A percentile compares a stretch with the other conserved stretches of the same genome.
Evolutionary conservation across 2,329 filamentous ascomycete species (phyloP).

Genomic region (Byssoonygena ceratinophila): DNA sequence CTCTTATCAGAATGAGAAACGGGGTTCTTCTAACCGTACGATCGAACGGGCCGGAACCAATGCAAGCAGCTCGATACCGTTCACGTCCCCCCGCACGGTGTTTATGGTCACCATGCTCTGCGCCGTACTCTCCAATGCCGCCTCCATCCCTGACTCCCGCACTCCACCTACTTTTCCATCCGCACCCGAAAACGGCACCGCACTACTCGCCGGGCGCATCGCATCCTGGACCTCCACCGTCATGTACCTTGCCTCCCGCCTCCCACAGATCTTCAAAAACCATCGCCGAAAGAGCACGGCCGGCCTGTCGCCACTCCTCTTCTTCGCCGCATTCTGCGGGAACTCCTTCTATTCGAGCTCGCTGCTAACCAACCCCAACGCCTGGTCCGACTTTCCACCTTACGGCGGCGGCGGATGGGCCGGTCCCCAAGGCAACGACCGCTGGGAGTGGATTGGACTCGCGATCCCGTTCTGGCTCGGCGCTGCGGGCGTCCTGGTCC

Average conservation of each 20-base stretch:
- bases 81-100: slow-evolving; percentile 35
- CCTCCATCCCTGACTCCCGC: slow-evolving; percentile 25
- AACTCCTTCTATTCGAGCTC: slow-evolving; percentile 58
- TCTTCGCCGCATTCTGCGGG: slow-evolving; percentile 56
- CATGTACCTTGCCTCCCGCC: slow-evolving; percentile 49
- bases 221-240: slow-evolving; percentile 48
- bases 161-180: slow-evolving; percentile 20
- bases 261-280: slow-evolving; percentile 59
- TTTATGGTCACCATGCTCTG: slow-evolving; percentile 38
- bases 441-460: slow-evolving; percentile 47
- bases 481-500: slow-evolving; percentile 51
- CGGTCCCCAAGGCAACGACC: slow-evolving; percentile 44
- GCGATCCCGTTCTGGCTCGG: slow-evolving; percentile 56
- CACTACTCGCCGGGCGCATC: slow-evolving; percentile 41
- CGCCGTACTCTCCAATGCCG: slow-evolving; percentile 35
- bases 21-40: slow-evolving; percentile 22
- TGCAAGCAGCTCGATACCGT: slow-evolving; percentile 21
- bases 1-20: slow-evolving; percentile 31
- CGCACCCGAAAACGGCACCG: slow-evolving; percentile 22
- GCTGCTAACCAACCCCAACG: slow-evolving; percentile 52
- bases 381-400: slow-evolving; percentile 48
- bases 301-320: slow-evolving; percentile 53
- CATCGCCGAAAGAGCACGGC: slow-evolving; percentile 52
- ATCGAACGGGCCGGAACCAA: slow-evolving; percentile 22
- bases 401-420: slow-evolving; percentile 53